A percentile compares a stretch with the other conserved stretches of the same genome.
Evolutionary conservation across 2,329 filamentous ascomycete species (phyloP).

Genomic region (Verticillium albo-atrum): DNA sequence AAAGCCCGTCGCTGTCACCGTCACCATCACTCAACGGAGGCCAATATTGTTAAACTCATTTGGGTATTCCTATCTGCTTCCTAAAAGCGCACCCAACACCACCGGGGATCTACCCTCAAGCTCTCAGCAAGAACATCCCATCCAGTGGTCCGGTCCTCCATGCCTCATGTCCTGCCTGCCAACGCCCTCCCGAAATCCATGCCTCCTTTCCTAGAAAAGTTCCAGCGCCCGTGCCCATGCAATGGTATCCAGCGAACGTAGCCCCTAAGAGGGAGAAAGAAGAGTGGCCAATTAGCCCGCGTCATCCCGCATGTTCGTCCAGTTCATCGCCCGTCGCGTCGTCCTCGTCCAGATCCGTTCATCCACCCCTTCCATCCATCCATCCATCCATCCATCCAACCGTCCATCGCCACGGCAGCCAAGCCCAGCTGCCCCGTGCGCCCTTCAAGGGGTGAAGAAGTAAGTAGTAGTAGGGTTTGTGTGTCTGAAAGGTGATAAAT

Average conservation of each 20-base stretch:
- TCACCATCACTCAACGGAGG: neutral
- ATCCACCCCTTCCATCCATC: slow-evolving; percentile 8
- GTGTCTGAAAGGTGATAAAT: neutral
- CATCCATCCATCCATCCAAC: no score
- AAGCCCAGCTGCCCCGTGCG: slow-evolving; percentile 9
- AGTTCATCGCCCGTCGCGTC: slow-evolving; percentile 7
- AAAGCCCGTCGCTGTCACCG: no score
- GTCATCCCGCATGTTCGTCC: slow-evolving; percentile 4
- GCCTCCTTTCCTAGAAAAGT: neutral
- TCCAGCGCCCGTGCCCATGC: neutral
- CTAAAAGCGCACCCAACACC: neutral
- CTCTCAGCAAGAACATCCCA: neutral
- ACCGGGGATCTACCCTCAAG: neutral
- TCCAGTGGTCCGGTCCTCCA: neutral
- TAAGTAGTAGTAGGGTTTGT: neutral
- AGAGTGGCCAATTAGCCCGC: neutral
- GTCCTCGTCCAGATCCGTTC: no score
- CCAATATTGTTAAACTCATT: neutral
- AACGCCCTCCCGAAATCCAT: neutral
- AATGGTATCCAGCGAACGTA: slow-evolving; percentile 1
- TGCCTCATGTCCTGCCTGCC: neutral
- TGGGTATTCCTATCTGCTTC: neutral
- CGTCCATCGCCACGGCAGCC: slow-evolving; percentile 6
- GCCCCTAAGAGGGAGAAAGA: slow-evolving; percentile 1
- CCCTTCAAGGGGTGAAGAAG: neutral